Base-by-base conservation (phyloP, 106 monocot species). In the Acorus gramineus region DNA sequence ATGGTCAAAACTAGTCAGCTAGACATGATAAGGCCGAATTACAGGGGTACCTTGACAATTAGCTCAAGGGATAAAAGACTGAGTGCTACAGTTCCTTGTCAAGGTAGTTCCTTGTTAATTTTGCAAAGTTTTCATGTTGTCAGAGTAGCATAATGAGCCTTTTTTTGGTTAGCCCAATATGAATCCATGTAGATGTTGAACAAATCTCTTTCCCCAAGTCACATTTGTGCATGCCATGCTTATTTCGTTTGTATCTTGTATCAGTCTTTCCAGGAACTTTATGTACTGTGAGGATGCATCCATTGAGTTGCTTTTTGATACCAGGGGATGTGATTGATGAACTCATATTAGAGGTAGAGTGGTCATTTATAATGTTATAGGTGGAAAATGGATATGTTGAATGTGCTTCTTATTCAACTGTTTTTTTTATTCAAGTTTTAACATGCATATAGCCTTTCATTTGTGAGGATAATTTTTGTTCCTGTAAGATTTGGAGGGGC, bases 231-330 rank as follows among this genome's bases (percentile, higher is more conserved):
- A 28, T 28, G 28, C 28, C 28, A 28, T 28, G 28, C 28, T 28
- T 1, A 28, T 28, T 28, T 28, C 28, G 28, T 28, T 28, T 28
- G 28, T 48, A 7, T 64, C 4, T 56, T 49, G 5, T 11, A 9
- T 4, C 72, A 72, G 72, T 64, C 55, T 11, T 72, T 9, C 72
- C 72, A 3, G 72, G 72, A n/a, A 54, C 64, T 49, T 11, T 64
- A 46, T 53, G 9, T 7, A 49, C 49, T 9, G 43, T 71, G 10
- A 71, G 63, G 62, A 56, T 63, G 71, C 49, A 47, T 11, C 47
- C 28, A 11, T 2, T 57, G 46, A 53, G 54, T 42, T 64, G 56
- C 6, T 6, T 12, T 48, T 56, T 72, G 49, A 45, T 50, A 7
- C 72, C 64, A 6, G 72, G 72, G 13, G n/a, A 49, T 64, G 57